Evolutionary conservation across 805 yeast genomes (phyloP), one percentile per base, ranked within the genome.

Genomic region (Schizosaccharomyces octosporus): DNA sequence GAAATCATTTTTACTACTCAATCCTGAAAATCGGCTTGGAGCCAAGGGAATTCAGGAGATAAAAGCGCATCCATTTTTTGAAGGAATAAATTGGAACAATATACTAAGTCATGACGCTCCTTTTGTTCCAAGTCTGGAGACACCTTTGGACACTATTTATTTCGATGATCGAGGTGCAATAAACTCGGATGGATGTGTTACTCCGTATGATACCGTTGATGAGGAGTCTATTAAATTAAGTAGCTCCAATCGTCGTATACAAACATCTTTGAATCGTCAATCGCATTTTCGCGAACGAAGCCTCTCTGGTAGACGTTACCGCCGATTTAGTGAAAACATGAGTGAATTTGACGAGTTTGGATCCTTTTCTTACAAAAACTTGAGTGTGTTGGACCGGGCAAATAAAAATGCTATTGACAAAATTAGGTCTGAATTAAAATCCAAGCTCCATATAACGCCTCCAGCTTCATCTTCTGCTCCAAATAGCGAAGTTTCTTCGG

Each of bases 351-450:
- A 69, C 55, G 73, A 90, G 67, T 93, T 93, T 77, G 99, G 99
- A 0, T 83, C 93, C 3, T 93, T 93, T 71, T 83, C 86, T 63
- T 93, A 86, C 72, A 77, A 96, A 65, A 93, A 93, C 69, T 73
- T 93, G 64, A 83, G 90, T 4, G 93, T 93, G 5, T 76, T 94
- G 62, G 97, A 93, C 66, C 85, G 85, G 67, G 97, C 95, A 7
- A 93, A 93, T 69, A 87, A 87, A 68, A 97, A 89, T 72, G 89
- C 85, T 15, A 87, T 93, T 64, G 85, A 86, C 67, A 75, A 95
- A 64, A 78, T 93, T 68, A 85, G 88, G 6, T 51, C 36, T 7
- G 57, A 51, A 4, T 24, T 51, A 6, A 17, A n/a, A 9, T n/a
- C 27, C 51, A 45, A 45, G 27, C 27, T 45, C 21, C 51, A 45